Conservation (phyloP, 441 rosid genomes). For the Eutrema salsugineum region DNA sequence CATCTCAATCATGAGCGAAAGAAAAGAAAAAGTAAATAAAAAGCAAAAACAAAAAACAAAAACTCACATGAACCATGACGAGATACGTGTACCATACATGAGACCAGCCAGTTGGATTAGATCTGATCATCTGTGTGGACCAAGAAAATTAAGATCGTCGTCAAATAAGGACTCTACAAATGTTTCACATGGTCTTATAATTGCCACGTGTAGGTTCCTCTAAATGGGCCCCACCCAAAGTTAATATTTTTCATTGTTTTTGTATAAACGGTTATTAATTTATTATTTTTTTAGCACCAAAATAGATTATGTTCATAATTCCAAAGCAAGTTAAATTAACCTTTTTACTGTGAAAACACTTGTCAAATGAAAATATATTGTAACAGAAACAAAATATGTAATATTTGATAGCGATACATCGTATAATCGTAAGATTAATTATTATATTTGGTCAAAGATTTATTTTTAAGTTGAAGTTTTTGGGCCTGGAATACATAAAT, state of each 20-base stretch:
- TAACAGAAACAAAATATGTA: background rate
- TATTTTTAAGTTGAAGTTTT: background rate
- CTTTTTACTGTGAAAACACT: background rate
- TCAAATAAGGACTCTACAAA: constrained; percentile 8
- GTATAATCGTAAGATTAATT: background rate
- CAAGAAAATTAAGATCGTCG: background rate
- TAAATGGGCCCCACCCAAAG: background rate
- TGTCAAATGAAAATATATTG: background rate
- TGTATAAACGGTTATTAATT: background rate
- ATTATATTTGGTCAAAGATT: background rate
- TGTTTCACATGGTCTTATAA: constrained; percentile 21
- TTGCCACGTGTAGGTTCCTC: constrained; percentile 3
- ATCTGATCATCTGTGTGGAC: constrained; percentile 14
- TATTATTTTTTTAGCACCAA: too few species aligned
- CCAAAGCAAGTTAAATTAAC: too few species aligned
- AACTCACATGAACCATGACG: constrained; percentile 19
- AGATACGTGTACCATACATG: constrained; percentile 7
- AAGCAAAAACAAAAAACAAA: background rate
- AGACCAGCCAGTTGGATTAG: constrained; percentile 14
- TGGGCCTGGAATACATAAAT: constrained; percentile 1
- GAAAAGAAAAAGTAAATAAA: background rate
- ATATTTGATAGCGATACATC: constrained; percentile 3
- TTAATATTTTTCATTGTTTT: too few species aligned
- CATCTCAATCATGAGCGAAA: background rate
- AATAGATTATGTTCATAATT: too few species aligned